Conservation (phyloP, 2,329 filamentous ascomycete species). For the Thelonectria rubi region DNA sequence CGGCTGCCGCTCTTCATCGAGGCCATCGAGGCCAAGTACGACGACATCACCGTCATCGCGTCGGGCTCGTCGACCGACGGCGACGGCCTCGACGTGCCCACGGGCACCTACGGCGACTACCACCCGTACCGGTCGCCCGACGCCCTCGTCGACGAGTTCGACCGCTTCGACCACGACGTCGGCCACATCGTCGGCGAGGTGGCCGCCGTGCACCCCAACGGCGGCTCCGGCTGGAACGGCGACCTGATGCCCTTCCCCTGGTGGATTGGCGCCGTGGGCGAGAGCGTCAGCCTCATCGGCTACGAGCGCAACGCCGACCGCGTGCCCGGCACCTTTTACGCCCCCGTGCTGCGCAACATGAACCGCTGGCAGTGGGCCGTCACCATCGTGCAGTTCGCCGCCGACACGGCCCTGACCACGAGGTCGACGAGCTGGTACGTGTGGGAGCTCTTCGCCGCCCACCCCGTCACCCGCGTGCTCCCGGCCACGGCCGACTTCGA, state of each 20-base stretch:
- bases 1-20: conserved; percentile 68
- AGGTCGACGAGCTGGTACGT: conserved; percentile 60
- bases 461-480: conserved; percentile 57
- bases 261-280: conserved; percentile 69
- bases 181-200: conserved; percentile 59
- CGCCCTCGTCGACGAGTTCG: conserved; percentile 58
- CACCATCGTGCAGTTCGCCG: conserved; percentile 60
- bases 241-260: conserved; percentile 59
- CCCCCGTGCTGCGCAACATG: conserved; percentile 59
- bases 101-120: conserved; percentile 57
- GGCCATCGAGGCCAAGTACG: conserved; percentile 65
- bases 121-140: conserved; percentile 63
- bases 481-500: conserved; percentile 53
- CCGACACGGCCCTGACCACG: conserved; percentile 58
- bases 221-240: conserved; percentile 58
- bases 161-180: conserved; percentile 61
- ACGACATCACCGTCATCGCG: conserved; percentile 65
- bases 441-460: conserved; percentile 59
- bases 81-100: conserved; percentile 50
- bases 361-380: conserved; percentile 61
- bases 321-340: conserved; percentile 63
- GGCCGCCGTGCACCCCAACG: conserved; percentile 61
- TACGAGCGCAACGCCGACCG: conserved; percentile 71
- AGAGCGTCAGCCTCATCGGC: conserved; percentile 72
- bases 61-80: conserved; percentile 57